Evolutionary conservation across 1,284 basidiomycete genomes (phyloP).

Genomic region (Boletus sp.): DNA sequence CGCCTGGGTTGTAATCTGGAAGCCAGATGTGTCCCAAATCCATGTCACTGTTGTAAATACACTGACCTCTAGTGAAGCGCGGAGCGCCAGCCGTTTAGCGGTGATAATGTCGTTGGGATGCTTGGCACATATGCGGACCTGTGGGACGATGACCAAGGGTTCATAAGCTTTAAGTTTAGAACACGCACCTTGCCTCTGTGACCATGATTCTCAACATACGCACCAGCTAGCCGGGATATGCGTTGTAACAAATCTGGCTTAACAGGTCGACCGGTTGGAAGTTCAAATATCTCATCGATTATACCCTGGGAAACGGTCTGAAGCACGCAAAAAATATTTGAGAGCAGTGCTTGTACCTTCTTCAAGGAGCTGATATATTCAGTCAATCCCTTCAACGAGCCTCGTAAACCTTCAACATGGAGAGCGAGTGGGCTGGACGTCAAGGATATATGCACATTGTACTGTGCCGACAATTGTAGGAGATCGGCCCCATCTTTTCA

Average conservation of each 20-base stretch:
- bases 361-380: slow-evolving; percentile 47
- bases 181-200: slow-evolving; percentile 42
- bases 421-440: slow-evolving; percentile 53
- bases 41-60: neutral
- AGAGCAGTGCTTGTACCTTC: slow-evolving; percentile 36
- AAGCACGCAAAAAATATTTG: neutral
- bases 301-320: slow-evolving; percentile 40
- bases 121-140: slow-evolving; percentile 57
- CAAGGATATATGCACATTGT: slow-evolving; percentile 59
- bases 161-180: neutral
- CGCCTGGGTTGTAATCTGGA: slow-evolving; percentile 17
- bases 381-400: slow-evolving; percentile 42
- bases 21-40: neutral
- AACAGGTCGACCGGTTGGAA: slow-evolving; percentile 45
- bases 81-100: slow-evolving; percentile 52
- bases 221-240: slow-evolving; percentile 64
- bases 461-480: slow-evolving; percentile 52
- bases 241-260: slow-evolving; percentile 47
- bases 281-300: slow-evolving; percentile 42
- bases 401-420: slow-evolving; percentile 54
- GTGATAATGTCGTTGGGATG: slow-evolving; percentile 36
- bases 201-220: slow-evolving; percentile 52
- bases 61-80: slow-evolving; percentile 50
- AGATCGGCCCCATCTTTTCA: slow-evolving; percentile 61
- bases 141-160: slow-evolving; percentile 4